Evolutionary conservation across 2,329 filamentous ascomycete species (phyloP).

Genomic region (Talaromyces sp.): DNA sequence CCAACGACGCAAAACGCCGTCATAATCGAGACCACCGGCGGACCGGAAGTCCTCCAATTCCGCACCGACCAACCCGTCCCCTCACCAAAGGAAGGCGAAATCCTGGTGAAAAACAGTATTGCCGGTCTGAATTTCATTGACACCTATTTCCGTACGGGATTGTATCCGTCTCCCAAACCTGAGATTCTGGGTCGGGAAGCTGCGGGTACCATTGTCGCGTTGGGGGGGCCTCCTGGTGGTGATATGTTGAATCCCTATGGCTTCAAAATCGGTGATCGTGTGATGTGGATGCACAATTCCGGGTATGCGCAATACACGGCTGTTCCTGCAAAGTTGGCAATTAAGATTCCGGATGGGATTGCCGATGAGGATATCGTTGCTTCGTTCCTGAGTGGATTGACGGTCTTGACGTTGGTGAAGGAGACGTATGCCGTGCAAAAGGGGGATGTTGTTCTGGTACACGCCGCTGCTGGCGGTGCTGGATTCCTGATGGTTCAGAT

Average conservation of each 20-base stretch:
- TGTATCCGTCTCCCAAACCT: constrained; percentile 69
- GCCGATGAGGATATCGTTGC: constrained; percentile 61
- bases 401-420: constrained; percentile 70
- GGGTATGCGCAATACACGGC: constrained; percentile 59
- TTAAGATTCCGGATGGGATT: constrained; percentile 61
- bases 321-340: constrained; percentile 48
- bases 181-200: constrained; percentile 76
- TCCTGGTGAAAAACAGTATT: constrained; percentile 76
- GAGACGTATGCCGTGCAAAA: constrained; percentile 67
- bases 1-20: constrained; percentile 69
- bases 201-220: constrained; percentile 62
- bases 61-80: constrained; percentile 68
- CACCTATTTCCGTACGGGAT: constrained; percentile 80
- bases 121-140: constrained; percentile 86
- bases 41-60: constrained; percentile 65
- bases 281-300: constrained; percentile 60
- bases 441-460: constrained; percentile 77
- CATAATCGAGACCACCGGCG: constrained; percentile 66
- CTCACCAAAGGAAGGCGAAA: constrained; percentile 59
- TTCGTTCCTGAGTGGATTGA: constrained; percentile 72
- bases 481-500: constrained; percentile 72
- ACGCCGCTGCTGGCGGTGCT: constrained; percentile 80
- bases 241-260: constrained; percentile 42
- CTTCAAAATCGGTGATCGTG: constrained; percentile 63
- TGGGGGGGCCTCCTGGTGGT: constrained; percentile 51